Evolutionary conservation across 2,329 filamentous ascomycete species (phyloP), one percentile per base, ranked within the genome.

Genomic region (Ophiocordyceps sinensis): DNA sequence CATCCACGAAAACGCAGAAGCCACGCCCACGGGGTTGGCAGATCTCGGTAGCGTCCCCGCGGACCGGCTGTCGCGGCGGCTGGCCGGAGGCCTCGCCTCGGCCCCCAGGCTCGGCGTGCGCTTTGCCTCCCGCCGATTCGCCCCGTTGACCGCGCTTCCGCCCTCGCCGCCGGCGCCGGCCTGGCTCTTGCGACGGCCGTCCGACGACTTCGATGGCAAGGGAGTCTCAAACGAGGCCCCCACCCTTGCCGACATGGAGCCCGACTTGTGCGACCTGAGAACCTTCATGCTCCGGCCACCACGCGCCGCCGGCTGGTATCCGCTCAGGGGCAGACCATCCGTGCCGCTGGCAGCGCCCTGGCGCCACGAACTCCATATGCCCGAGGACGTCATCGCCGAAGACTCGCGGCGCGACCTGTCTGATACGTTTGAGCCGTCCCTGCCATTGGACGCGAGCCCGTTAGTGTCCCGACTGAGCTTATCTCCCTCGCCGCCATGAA

Each of bases 1-100:
- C 67, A 95, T 80, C 88, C 88, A 96, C 12, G 84, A 81, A 64
- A 96, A 96, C 3, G 89, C 89, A 44, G 85, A 91, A 13, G 84
- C 89, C n/a, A 85, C 85, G 9, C 89, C 89, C 15, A 94, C 75
- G 0, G 91, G 89, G 54, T 96, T 96, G 28, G 77, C 69, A 7
- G 77, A 71, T 43, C 77, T 73, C 14, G 75, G 65, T n/a, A 66
- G 55, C 15, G 61, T 53, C 35, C 64, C 57, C 31, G 58, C 53
- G 41, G 59, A 64, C 41, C 63, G 61, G 32, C 51, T 48, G 37
- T 64, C 60, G 43, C 57, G 53, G 42, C 45, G 61, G 61, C 50
- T 58, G 58, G 45, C 28, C 17, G 28, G 63, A 64, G 40, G 51
- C 52, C 41, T 45, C 47, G 53, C 61, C 45, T 66, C 51, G 48